These are phyloP conservation scores for Babesia ovata DNA, from an alignment of 169 alveolate genomes.

Conservation along the genomic window DNA sequence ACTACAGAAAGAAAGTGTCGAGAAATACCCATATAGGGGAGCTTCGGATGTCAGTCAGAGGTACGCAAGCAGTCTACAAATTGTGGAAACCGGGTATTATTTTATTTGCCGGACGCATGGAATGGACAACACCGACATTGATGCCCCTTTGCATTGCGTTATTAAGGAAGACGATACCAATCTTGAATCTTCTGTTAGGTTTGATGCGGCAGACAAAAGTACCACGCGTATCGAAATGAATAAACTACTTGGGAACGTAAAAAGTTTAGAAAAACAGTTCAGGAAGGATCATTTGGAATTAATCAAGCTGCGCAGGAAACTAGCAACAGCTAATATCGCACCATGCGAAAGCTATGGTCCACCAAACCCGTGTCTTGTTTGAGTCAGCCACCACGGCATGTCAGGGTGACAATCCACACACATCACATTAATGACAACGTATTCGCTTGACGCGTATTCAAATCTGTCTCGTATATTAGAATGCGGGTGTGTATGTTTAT, in stretches of 20 bases:
- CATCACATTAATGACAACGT: too few relatives aligned
- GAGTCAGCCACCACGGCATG: not conserved
- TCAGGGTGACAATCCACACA: too few relatives aligned
- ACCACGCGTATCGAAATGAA: not conserved
- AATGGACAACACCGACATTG: not conserved
- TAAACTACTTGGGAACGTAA: not conserved
- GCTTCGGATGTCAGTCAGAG: not conserved
- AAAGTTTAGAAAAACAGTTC: not conserved
- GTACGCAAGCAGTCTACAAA: conserved; percentile 10
- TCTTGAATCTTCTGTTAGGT: not conserved
- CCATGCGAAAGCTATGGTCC: conserved; percentile 16
- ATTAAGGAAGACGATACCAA: not conserved
- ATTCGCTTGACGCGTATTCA: too few relatives aligned
- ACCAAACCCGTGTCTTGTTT: not conserved
- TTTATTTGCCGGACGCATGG: not conserved
- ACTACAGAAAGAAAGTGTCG: not conserved
- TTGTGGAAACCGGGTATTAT: conserved; percentile 3
- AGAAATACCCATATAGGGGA: not conserved
- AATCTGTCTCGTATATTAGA: too few relatives aligned
- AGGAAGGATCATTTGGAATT: conserved; percentile 23
- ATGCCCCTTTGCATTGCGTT: not conserved
- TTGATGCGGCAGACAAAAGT: not conserved
- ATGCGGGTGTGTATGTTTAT: too few relatives aligned
- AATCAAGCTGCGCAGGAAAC: not conserved
- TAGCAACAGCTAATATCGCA: not conserved